Evolutionary conservation across 768 basidiomycete genomes (phyloP), one percentile per base, ranked within the genome.

Genomic region (Hygrophoropsis aurantiaca): DNA sequence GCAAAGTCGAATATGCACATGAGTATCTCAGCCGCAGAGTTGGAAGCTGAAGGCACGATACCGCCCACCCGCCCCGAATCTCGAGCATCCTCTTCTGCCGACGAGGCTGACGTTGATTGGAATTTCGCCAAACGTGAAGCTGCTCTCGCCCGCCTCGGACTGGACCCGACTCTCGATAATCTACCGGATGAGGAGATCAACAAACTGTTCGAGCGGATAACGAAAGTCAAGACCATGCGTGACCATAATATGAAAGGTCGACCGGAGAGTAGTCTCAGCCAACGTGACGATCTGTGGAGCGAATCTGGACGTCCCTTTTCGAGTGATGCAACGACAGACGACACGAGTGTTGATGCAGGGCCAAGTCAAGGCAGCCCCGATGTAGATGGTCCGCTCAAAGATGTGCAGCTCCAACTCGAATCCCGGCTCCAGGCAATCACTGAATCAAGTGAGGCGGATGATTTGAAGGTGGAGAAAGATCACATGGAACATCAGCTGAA

Each of bases 111-210:
- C 53, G 87, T 93, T 36, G 97, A 99, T 64, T 99, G 97, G 97
- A 89, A 84, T n/a, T 98, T 85, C 65, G 97, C 97, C 5, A 89
- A 90, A 62, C 81, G 94, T 7, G 97, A 99, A 68, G 94, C 94
- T 5, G 94, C 92, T 3, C 75, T 94, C 30, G 88, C 90, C 1
- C 78, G 87, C 40, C 74, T 97, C 15, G 94, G 94, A 3, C 68
- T 90, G 26, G 91, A 95, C 58, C 91, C 95, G 13, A 80, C 89
- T 11, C 77, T 99, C 20, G 93, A 98, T 65, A 90, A 87, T 58
- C 78, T 99, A 19, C 91, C 90, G 0, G 95, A 99, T 65, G 90
- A 94, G 50, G 95, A 98, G 60, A 75, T 99, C 41, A 91, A 93
- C 74, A 91, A 88, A 57, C 74, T 95, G 23, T 97, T 86, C 64